Conservation (phyloP, 495 filamentous ascomycete species). For the Bryoglossum gracile region DNA sequence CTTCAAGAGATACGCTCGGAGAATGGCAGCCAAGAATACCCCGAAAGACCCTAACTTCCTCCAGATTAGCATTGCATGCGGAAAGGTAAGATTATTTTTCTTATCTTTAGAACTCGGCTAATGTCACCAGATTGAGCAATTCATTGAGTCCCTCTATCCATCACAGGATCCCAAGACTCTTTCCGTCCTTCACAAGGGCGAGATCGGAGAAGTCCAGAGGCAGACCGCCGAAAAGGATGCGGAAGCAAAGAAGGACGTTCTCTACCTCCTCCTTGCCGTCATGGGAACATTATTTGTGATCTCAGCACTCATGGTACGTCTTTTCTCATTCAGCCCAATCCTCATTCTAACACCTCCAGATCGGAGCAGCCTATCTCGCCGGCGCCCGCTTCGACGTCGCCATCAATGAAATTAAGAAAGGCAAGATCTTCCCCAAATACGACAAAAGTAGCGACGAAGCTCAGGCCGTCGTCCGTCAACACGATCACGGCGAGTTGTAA, state of each 20-base stretch:
- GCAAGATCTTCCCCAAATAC: slow-evolving; percentile 30
- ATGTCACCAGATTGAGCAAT: slow-evolving; percentile 75
- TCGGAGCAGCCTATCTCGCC: slow-evolving; percentile 31
- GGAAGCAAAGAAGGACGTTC: slow-evolving; percentile 49
- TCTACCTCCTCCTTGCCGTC: slow-evolving; percentile 57
- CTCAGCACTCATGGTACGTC: slow-evolving; percentile 59
- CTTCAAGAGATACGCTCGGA: slow-evolving; percentile 67
- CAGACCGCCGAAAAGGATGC: slow-evolving; percentile 33
- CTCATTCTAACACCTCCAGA: slow-evolving; percentile 21
- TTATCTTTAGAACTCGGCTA: neutral
- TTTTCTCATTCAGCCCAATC: neutral
- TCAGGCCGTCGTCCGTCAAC: slow-evolving; percentile 12
- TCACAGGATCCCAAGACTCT: slow-evolving; percentile 46
- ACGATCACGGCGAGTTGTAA: slow-evolving; percentile 24
- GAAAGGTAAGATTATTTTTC: slow-evolving; percentile 52
- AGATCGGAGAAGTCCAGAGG: slow-evolving; percentile 29
- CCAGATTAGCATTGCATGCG: slow-evolving; percentile 85
- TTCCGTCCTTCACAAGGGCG: slow-evolving; percentile 25
- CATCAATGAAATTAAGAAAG: slow-evolving; percentile 44
- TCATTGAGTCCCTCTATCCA: slow-evolving; percentile 92
- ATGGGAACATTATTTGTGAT: slow-evolving; percentile 52
- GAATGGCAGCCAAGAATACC: slow-evolving; percentile 91
- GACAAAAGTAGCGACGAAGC: slow-evolving; percentile 1
- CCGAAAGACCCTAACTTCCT: slow-evolving; percentile 90
- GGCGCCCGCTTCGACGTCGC: slow-evolving; percentile 59